These are phyloP conservation scores for Phytophthora agathidicida DNA, from an alignment of 352 stramenopile genomes.

Conservation along the genomic window DNA sequence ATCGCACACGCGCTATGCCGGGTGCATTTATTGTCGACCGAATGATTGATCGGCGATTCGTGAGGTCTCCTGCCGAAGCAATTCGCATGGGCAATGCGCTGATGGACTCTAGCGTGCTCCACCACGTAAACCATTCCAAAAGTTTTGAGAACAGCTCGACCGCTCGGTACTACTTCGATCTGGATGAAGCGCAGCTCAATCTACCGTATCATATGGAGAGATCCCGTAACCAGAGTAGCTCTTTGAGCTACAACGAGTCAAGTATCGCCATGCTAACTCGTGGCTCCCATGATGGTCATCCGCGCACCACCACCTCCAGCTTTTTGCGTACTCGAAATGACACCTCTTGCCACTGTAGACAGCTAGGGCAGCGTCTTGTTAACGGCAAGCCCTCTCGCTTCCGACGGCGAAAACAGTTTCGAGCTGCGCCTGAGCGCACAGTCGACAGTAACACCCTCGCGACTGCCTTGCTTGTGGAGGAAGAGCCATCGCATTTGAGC, in stretches of 20 bases:
- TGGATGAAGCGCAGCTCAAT: conserved; percentile 21
- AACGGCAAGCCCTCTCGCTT: conserved; percentile 22
- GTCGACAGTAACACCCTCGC: conserved; percentile 17
- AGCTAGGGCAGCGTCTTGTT: conserved; percentile 50
- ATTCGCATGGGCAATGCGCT: conserved; percentile 64
- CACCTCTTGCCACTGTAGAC: conserved; percentile 43
- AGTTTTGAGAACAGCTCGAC: conserved; percentile 46
- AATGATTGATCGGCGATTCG: conserved; percentile 43
- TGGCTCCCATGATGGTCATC: conserved; percentile 5
- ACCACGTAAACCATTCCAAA: conserved; percentile 55
- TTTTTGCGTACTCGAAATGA: conserved; percentile 13
- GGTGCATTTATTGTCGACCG: conserved; percentile 29
- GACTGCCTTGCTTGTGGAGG: conserved; percentile 19
- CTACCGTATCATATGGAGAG: conserved; percentile 26
- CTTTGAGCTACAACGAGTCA: conserved; percentile 19
- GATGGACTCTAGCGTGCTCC: conserved; percentile 63
- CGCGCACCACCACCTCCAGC: conserved; percentile 24
- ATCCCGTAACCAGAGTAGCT: conserved; percentile 4
- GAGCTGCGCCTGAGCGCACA: conserved; percentile 3
- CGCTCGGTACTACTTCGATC: conserved; percentile 46
- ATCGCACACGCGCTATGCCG: conserved; percentile 9
- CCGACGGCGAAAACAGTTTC: conserved; percentile 11
- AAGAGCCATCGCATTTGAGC: conserved; percentile 7
- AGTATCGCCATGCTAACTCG: conserved; percentile 25
- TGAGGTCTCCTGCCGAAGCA: conserved; percentile 42